Evolutionary conservation across 345 rosid genomes (phyloP).

Genomic region (Ceriops decandra): DNA sequence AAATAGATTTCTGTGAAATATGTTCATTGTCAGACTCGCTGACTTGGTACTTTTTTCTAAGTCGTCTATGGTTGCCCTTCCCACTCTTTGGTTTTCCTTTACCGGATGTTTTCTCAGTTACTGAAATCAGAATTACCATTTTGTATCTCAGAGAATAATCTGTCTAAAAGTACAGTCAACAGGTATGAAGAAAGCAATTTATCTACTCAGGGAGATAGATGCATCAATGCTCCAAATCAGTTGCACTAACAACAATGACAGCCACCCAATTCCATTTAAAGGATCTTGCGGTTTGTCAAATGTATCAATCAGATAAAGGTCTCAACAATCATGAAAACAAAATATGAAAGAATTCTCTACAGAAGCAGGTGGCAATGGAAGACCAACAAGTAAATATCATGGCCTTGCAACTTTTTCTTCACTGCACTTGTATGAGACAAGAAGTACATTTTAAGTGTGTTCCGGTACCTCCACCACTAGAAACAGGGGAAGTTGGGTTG

Average conservation of each 20-base stretch:
- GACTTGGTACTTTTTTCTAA: conserved; percentile 41
- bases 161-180: background rate
- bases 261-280: conserved; percentile 1
- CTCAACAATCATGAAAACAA: too few species aligned
- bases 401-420: background rate
- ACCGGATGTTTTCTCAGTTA: conserved; percentile 24
- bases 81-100: conserved; percentile 21
- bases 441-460: background rate
- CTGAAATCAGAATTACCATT: conserved; percentile 3
- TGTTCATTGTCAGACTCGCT: conserved; percentile 46
- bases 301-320: too few species aligned
- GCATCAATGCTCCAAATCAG: too few species aligned
- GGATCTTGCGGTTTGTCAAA: too few species aligned
- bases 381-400: too few species aligned
- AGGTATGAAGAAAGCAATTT: background rate
- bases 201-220: background rate
- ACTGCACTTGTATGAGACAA: too few species aligned
- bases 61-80: conserved; percentile 33
- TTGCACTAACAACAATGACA: background rate
- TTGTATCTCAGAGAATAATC: background rate
- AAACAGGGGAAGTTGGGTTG: conserved; percentile 29
- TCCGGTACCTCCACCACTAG: conserved; percentile 37
- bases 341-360: too few species aligned
- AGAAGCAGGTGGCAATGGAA: too few species aligned
- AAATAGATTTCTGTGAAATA: conserved; percentile 14